Evolutionary conservation across 352 stramenopile genomes (phyloP).

Genomic region (Peronospora destructor): DNA sequence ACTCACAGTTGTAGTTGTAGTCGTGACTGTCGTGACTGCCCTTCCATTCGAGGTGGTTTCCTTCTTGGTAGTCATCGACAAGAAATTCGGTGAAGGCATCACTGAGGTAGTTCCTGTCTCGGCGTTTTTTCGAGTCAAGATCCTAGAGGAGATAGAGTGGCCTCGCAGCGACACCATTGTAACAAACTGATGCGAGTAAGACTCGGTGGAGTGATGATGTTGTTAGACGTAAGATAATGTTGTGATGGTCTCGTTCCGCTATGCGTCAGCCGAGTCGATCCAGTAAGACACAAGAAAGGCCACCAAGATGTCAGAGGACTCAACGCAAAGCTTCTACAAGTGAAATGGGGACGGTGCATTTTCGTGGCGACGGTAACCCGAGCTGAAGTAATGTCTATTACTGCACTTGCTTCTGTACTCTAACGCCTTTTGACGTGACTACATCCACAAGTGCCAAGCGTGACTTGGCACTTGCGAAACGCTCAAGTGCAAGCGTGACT

Average conservation of each 20-base stretch:
- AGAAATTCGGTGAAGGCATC: too few relatives aligned
- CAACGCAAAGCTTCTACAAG: slow-evolving; percentile 9
- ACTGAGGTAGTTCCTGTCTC: background rate
- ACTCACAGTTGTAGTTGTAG: slow-evolving; percentile 15
- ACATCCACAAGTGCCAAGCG: slow-evolving; percentile 11
- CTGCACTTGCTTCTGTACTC: slow-evolving; percentile 22
- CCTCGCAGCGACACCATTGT: slow-evolving; percentile 21
- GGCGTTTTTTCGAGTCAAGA: slow-evolving; percentile 6
- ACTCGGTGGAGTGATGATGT: slow-evolving; percentile 22
- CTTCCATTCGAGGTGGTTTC: slow-evolving; percentile 11
- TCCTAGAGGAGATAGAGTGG: slow-evolving; percentile 13
- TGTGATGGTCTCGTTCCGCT: slow-evolving; percentile 14
- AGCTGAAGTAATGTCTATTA: slow-evolving; percentile 29
- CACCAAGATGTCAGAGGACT: slow-evolving; percentile 14
- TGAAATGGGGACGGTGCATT: slow-evolving; percentile 22
- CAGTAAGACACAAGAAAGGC: slow-evolving; percentile 14
- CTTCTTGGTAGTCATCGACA: slow-evolving; percentile 20
- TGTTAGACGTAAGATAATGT: slow-evolving; percentile 40
- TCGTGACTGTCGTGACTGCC: slow-evolving; percentile 18
- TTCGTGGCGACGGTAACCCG: slow-evolving; percentile 14
- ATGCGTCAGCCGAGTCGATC: slow-evolving; percentile 14
- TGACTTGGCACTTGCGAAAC: too few relatives aligned
- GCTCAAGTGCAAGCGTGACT: slow-evolving; percentile 15
- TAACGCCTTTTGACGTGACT: slow-evolving; percentile 12
- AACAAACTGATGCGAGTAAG: slow-evolving; percentile 11